A percentile compares a stretch with the other conserved stretches of the same genome.
Evolutionary conservation across 2,329 filamentous ascomycete genomes (phyloP).

Genomic region (Thelonectria blattea): DNA sequence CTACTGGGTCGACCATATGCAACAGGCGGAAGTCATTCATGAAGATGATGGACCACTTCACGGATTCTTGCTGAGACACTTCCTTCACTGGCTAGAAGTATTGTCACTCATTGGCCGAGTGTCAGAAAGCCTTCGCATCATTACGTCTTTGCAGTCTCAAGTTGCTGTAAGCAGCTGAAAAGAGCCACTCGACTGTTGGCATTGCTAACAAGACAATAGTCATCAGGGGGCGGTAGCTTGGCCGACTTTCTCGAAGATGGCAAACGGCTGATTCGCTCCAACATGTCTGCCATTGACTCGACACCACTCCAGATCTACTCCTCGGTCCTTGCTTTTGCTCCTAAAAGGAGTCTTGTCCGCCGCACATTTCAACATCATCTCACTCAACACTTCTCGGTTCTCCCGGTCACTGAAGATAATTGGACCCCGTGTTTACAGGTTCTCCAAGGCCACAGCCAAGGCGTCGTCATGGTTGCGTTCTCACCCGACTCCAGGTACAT

Average conservation of each 20-base stretch:
- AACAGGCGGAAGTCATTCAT: conserved; percentile 33
- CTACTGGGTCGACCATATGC: conserved; percentile 46
- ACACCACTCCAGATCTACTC: conserved; percentile 38
- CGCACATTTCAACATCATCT: background rate
- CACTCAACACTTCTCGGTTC: too few relatives aligned
- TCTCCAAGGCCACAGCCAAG: background rate
- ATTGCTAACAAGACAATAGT: too few relatives aligned
- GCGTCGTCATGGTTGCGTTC: background rate
- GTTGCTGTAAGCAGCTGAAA: conserved; percentile 3
- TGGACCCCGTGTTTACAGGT: background rate
- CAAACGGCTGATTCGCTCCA: conserved; percentile 21
- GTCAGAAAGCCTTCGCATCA: background rate
- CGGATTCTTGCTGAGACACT: conserved; percentile 24
- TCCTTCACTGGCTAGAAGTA: conserved; percentile 31
- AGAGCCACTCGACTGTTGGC: background rate
- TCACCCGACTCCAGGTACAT: background rate
- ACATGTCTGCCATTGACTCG: conserved; percentile 8
- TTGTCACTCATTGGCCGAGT: conserved; percentile 15
- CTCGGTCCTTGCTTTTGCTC: conserved; percentile 35
- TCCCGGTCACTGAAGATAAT: background rate
- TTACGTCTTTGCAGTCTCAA: conserved; percentile 14
- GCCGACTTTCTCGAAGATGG: conserved; percentile 26
- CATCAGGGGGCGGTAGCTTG: background rate
- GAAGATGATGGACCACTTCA: conserved; percentile 28
- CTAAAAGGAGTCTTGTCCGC: conserved; percentile 20